Base-by-base conservation (phyloP, 352 stramenopile genomes). In the Phytophthora idaei region DNA sequence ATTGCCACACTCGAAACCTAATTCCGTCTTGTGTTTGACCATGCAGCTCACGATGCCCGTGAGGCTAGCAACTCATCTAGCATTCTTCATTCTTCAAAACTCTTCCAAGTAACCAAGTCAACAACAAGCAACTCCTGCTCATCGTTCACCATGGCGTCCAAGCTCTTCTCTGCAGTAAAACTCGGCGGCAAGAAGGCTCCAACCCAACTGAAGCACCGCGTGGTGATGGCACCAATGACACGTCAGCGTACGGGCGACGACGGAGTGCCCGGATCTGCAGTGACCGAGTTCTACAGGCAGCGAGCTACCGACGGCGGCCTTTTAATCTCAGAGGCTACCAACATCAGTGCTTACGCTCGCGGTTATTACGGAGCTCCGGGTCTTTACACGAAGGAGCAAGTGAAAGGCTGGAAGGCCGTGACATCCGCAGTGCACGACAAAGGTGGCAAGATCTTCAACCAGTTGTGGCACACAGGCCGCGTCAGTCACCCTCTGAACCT, bases 381-480 rank as follows among this genome's bases (percentile, higher is more conserved):
- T 11, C 60, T 94, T 50, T 90, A 77, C 57, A 80, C 66, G 2
- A 41, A 70, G 12, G 76, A 85, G 31, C 86, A 94, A 44, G 47
- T 83, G 29, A 29, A 79, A 15, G 73, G 45, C 11, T 93, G 85
- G 85, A 84, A 92, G 47, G 37, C 39, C n/a, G 71, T 94, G 15
- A 85, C 79, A 0, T 61, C 90, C 21, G 66, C 71, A 4, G 90
- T 98, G 17, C 92, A 97, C 54, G 69, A 55, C 25, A 92, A 94
- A 61, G 81, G 77, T 48, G 87, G 79, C 53, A 79, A 80, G 15
- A 96, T 97, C 44, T 93, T 87, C 53, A 58, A 74, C 14, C 90
- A 98, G 72, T 67, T 97, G 27, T 97, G 90, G 89, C 91, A 98
- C 67, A 84, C 80, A 15, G 92, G 90, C 21, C 75, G 87, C 21